Base-by-base conservation (phyloP, 2,329 filamentous ascomycete species). In the Periconia sp. region DNA sequence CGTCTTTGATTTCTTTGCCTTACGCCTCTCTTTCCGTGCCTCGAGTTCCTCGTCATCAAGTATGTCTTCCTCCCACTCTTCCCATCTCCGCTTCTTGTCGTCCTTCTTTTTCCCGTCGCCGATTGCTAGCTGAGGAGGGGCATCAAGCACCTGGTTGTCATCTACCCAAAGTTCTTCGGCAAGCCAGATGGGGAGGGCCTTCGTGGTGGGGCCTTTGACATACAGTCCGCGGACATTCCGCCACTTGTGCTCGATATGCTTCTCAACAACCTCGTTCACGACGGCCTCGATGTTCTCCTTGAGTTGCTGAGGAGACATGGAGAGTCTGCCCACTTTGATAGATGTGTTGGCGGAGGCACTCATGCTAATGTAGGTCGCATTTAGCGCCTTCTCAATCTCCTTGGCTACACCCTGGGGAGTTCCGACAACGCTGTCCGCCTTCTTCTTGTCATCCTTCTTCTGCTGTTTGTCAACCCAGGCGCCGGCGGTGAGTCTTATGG, bases 171-270 rank as follows among this genome's bases (percentile, higher is more conserved):
- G 78, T 78, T 96, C 91, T 57, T 91, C 87, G 4, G 92, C 88
- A 65, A 96, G 76, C 89, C 91, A 99, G 66, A 99, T 85, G n/a
- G 94, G 94, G 63, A 99, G 79, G 7, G 92, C 88, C 48, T 86
- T 87, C 4, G 92, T 96, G 64, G 89, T 85, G 19, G 89, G 87
- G 3, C 90, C 89, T 80, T 97, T 99, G 77, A 99, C 80, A 71
- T 95, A 91, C 49, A 99, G 76, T 51, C 83, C 83, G 70, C 86
- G 86, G 52, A 97, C 81, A 68, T 92, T 94, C 62, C 83, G 83
- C 91, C 92, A 96, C 62, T 91, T 86, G 68, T 92, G 86, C 13
- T 91, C 84, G 32, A 96, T 84, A 65, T 87, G 88, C 70, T 88
- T 91, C 50, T 88, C 85, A 5, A 91, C 83, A 61, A 96, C 72